Base-by-base conservation (phyloP, 108 stramenopile genomes). In the Discostella stelligeroides region DNA sequence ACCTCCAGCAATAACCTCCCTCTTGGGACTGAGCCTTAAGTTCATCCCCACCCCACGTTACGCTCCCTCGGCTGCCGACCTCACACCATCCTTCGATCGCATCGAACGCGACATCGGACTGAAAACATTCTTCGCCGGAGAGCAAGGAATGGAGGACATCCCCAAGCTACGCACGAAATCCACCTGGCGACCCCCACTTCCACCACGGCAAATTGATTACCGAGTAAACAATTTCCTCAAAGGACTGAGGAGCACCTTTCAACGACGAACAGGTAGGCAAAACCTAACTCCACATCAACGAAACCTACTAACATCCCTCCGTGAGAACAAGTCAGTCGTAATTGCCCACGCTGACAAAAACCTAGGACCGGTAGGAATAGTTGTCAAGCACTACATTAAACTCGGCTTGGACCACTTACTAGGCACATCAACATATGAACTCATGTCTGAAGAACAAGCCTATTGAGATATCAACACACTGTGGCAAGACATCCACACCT, bases 21-120 rank as follows among this genome's bases (percentile, higher is more conserved):
- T 76, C 1, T 49, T 76, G 6, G 75, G 75, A 0, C 41, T 63
- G 1, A 41, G 59, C 28, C 23, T 50, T 13, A 76, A 62, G 5
- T 76, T 76, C 60, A 76, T 76, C 40, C 60, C 60, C 8, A 63
- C 24, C 17, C 75, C 75, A 3, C 14, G 14, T 15, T 38, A 10
- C 9, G 39, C 74, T 24, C 23, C 48, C 15, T 2, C 14, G 4
- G n/a, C 11, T 10, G 47, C 2, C 2, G 62, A 63, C 7, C 7
- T 61, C 23, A 24, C 12, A 2, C 15, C 7, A 14, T n/a, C 20
- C 57, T 7, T 61, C 0, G 59, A 67, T 11, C 66, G 66, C 17
- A 18, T 75, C 11, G 8, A 54, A 3, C 20, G 74, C 43, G 46
- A 75, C 20, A 15, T 75, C 14, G 51, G 20, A 4, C 21, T 66